These are phyloP conservation scores for Fraxinus quadrangulata DNA, from an alignment of 257 asterid genomes.

Conservation along the genomic window DNA sequence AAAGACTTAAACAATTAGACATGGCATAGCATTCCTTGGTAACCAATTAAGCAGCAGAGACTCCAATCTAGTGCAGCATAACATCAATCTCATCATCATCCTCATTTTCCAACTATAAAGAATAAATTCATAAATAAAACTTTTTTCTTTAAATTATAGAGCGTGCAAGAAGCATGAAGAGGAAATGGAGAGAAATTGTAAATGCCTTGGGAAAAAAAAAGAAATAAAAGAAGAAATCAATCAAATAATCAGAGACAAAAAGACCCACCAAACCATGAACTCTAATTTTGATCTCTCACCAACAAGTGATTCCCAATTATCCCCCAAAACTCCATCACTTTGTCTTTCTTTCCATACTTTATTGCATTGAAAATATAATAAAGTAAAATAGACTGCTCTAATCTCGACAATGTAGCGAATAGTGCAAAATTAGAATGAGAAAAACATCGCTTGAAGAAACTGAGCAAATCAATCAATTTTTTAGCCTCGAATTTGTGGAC, in stretches of 20 bases:
- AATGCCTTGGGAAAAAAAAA: not conserved
- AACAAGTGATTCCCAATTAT: constrained; percentile 65
- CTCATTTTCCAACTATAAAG: no score
- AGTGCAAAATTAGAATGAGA: constrained; percentile 52
- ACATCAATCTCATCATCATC: no score
- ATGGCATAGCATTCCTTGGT: no score
- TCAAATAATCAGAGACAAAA: not conserved
- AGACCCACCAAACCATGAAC: constrained; percentile 76
- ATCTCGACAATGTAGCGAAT: constrained; percentile 48
- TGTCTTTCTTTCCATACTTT: constrained; percentile 69
- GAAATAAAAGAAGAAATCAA: not conserved
- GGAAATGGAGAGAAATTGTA: not conserved
- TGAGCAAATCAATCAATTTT: constrained; percentile 66
- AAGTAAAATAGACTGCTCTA: constrained; percentile 66
- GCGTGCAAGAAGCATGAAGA: no score
- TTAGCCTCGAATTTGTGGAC: constrained; percentile 76
- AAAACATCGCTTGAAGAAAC: constrained; percentile 68
- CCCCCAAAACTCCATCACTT: constrained; percentile 70
- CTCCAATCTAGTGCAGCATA: no score
- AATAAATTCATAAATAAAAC: no score
- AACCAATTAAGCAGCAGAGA: no score
- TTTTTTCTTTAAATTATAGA: no score
- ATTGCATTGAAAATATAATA: constrained; percentile 72
- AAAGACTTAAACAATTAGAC: no score
- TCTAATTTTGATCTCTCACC: constrained; percentile 71